Base-by-base conservation (phyloP, 106 monocot species). In the Dendrobium officinale region DNA sequence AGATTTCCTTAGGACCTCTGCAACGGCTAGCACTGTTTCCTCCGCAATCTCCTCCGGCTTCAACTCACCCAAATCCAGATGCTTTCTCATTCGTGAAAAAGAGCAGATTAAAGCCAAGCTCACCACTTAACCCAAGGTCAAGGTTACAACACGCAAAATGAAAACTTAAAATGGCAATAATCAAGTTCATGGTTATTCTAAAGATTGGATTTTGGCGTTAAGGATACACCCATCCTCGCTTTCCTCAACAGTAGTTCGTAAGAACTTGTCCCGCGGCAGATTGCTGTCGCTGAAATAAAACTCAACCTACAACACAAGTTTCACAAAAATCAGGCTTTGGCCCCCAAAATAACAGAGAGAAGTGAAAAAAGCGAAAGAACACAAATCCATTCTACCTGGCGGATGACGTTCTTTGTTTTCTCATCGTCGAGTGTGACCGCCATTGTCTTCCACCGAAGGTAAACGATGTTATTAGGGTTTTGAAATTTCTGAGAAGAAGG, bases 211-310 rank as follows among this genome's bases (percentile, higher is more conserved):
- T n/a, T 66, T 42, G 31, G 45, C 9, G 24, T 13, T 37, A 73
- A 82, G 54, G 77, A 82, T 85, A 98, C 98, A 73, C 83, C 95
- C 91, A 81, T 92, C 92, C 68, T 89, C 88, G 73, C 86, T 95
- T 75, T 88, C 86, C 67, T 86, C 76, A 10, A 98, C 87, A 42
- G 83, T 72, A 22, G 80, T 87, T 73, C 76, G 88, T 67, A 98
- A 85, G 75, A 98, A 98, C 10, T 81, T 85, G 59, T 95, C 98
- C 8, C 89, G 87, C 4, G 98, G 95, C 5, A 98, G 92, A 83
- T 98, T 98, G 87, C 98, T 95, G 51, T 98, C 92, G 77, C 98
- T 92, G 84, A 98, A 98, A 72, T 98, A 98, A 77, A 98, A 98
- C 80, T 98, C 94, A 27, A 98, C 98, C 98, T 98, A 59, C 58